Evolutionary conservation across 78 protist species (phyloP), one percentile per base, ranked within the genome.

Genomic region (Dictyostelium purpureum): DNA sequence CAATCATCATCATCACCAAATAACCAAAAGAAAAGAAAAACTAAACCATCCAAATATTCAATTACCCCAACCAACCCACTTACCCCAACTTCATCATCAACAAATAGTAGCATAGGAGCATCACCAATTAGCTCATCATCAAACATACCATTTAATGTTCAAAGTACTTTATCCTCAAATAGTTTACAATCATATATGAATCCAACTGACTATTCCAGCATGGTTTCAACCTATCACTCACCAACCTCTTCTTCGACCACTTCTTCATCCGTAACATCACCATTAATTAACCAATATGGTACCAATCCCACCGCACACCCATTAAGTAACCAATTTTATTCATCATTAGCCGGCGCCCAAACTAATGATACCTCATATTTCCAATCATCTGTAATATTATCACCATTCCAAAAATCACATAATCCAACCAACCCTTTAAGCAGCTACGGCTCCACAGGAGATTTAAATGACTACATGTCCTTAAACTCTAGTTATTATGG

Each of bases 1-100:
- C 80, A 75, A 47, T 49, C 57, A 75, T 18, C 7, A 42, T 4
- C 6, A 19, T 37, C n/a, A 61, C 35, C 21, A n/a, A n/a, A 54
- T 0, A 19, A 75, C 18, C 74, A 65, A 57, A 79, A 59, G 52
- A 73, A 70, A 77, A 52, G 83, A 70, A 85, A 73, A 59, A 56
- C 81, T 16, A 70, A 70, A 85, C 79, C 91, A 73, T 85, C 91
- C 24, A 73, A 70, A 85, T 73, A 85, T 77, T 35, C 81, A 16
- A 85, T 85, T 21, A 28, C 33, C 6, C 74, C 42, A 59, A 26
- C 37, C 42, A 26, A 45, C 31, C 6, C 63, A 49, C 14, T 43
- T 26, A 43, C 59, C 5, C 59, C 52, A 33, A 43, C 57, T 14
- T 70, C 77, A n/a, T 26, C 52, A 0, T 47, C 65, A 18, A 26